These are phyloP conservation scores for Patellifolia procumbens DNA, from an alignment of 179 eudicot species.

Conservation along the genomic window DNA sequence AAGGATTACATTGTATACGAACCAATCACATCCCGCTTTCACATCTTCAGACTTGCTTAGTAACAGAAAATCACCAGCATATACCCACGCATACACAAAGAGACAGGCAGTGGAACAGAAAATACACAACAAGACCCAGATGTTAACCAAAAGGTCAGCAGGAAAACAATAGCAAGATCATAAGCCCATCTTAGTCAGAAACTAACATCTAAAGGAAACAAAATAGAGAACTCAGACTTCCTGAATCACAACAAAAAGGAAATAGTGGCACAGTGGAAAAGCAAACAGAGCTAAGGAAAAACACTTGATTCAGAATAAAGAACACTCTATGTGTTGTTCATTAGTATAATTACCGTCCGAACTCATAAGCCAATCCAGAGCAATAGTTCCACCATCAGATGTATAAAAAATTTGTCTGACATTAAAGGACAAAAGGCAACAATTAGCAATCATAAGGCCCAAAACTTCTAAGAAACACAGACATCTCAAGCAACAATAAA, in stretches of 20 bases:
- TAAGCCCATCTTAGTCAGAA: background rate
- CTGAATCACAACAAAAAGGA: background rate
- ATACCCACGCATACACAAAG: too few relatives aligned
- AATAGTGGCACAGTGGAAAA: background rate
- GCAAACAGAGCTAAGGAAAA: background rate
- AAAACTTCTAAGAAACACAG: background rate
- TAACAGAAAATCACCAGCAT: too few relatives aligned
- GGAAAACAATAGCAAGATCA: background rate
- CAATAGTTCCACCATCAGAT: conserved; percentile 88
- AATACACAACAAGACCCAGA: background rate
- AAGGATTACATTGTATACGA: background rate
- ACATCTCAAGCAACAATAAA: background rate
- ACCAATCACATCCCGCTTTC: background rate
- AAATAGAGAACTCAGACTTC: background rate
- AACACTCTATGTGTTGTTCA: background rate
- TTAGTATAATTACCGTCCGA: conserved; percentile 65
- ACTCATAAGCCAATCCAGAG: conserved; percentile 86
- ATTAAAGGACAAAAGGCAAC: conserved; percentile 19
- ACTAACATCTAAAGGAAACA: background rate
- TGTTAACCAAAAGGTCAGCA: background rate
- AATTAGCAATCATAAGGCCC: background rate
- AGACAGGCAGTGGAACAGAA: background rate
- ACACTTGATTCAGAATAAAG: background rate
- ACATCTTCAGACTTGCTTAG: background rate
- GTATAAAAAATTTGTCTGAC: conserved; percentile 75